Evolutionary conservation across 2,329 filamentous ascomycete genomes (phyloP), one percentile per base, ranked within the genome.

Genomic region (Xylaria sp.): DNA sequence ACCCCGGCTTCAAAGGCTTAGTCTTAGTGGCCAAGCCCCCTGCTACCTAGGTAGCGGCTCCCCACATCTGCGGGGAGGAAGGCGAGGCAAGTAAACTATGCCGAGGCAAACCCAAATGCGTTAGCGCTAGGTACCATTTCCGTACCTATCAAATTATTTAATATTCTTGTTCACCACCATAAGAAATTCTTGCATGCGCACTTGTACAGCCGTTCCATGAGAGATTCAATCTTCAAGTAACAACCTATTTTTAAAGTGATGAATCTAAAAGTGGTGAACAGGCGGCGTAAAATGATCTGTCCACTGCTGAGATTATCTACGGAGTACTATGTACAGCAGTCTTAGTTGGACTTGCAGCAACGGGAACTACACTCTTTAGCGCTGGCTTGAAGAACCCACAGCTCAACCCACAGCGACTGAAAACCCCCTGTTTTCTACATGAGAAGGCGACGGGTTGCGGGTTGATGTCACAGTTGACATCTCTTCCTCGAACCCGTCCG

Each of bases 51-150:
- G 28, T 20, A 12, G 53, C 28, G 32, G 3, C 4, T 39, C 53
- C 53, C 34, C 53, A 41, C 23, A n/a, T 18, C 53, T 57, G 53
- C 53, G 53, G 53, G 53, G 53, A 57, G 53, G 53, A 57, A 57
- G 53, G 18, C 8, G 32, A 39, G 34, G 32, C n/a, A 23, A 56
- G 32, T 20, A 23, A 23, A 32, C 9, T 20, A 10, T 36, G 52
- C 52, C 53, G 53, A 57, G 53, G 53, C 53, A 56, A 57, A 41
- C 53, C 23, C 34, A 9, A 39, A 39, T 18, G 23, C 25, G 52
- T 55, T 55, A 55, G 50, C 30, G 15, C 15, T 34, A n/a, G 32
- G 7, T 36, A 36, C 12, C 36, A 1, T 15, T 39, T 39, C 36
- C 32, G 12, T 34, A 36, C 34, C 12, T 13, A 36, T 4, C 34